Conservation (phyloP, 805 yeast genomes). For the Cyberlindnera veronae region DNA sequence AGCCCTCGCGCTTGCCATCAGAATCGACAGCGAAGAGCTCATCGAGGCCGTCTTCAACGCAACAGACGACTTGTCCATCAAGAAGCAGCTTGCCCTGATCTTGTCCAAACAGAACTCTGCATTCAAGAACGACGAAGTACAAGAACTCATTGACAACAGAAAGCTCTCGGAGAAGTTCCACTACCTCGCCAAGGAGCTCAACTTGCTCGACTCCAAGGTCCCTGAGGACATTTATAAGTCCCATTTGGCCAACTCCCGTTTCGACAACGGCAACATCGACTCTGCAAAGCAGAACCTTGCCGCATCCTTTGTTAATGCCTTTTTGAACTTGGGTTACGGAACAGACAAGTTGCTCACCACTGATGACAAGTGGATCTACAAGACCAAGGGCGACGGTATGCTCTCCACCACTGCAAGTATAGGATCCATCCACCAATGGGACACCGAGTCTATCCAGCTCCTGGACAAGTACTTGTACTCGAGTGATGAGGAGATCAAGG, state of each 20-base stretch:
- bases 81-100: constrained; percentile 88
- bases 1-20: constrained; percentile 85
- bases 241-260: constrained; percentile 72
- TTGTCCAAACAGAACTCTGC: constrained; percentile 84
- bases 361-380: constrained; percentile 85
- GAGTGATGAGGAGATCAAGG: constrained; percentile 81
- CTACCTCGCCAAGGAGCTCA: constrained; percentile 82
- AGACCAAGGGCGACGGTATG: constrained; percentile 91
- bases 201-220: constrained; percentile 81
- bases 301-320: constrained; percentile 88
- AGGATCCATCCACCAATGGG: constrained; percentile 91
- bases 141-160: constrained; percentile 79
- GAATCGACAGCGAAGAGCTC: constrained; percentile 77
- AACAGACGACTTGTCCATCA: constrained; percentile 66
- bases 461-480: constrained; percentile 87
- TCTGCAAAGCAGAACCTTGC: constrained; percentile 95
- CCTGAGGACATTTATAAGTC: constrained; percentile 95
- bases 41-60: constrained; percentile 80
- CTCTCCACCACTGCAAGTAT: constrained; percentile 85
- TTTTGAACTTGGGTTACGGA: constrained; percentile 88
- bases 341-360: constrained; percentile 76
- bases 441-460: constrained; percentile 84
- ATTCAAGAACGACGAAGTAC: constrained; percentile 71
- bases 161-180: constrained; percentile 74
- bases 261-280: constrained; percentile 60